These are phyloP conservation scores for Salix suchowensis DNA, from an alignment of 345 rosid genomes.

Conservation along the genomic window DNA sequence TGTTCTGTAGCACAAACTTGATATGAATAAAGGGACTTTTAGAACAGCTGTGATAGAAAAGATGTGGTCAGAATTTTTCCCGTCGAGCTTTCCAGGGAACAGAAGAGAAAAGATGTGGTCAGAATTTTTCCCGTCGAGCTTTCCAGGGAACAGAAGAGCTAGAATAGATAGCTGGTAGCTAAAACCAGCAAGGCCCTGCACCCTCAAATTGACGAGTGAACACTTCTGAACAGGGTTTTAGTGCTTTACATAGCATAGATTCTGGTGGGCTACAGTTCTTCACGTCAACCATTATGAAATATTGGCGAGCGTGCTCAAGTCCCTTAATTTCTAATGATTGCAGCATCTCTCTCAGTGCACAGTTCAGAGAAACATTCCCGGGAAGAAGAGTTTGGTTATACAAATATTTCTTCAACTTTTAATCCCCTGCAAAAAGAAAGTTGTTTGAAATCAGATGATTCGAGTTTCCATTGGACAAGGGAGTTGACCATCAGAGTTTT, in stretches of 20 bases:
- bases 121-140: constrained; percentile 8
- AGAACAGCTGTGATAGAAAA: constrained; percentile 14
- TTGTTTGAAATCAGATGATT: not conserved
- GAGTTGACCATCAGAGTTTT: constrained; percentile 21
- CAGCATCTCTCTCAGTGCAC: constrained; percentile 21
- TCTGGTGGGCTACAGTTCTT: not conserved
- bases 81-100: constrained; percentile 7
- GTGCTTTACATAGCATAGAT: constrained; percentile 7
- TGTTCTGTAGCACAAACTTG: constrained; percentile 1
- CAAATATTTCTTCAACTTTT: not conserved
- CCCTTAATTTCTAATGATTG: constrained; percentile 20
- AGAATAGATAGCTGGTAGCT: not conserved
- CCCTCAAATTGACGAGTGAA: constrained; percentile 2
- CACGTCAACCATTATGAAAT: not conserved
- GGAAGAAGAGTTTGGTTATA: not conserved
- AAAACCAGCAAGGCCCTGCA: constrained; percentile 5
- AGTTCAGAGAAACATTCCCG: constrained; percentile 2
- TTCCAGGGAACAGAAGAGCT: constrained; percentile 1
- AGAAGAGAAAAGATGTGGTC: constrained; percentile 26
- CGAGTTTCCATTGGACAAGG: constrained; percentile 4
- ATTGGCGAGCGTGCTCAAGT: not conserved
- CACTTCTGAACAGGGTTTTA: not conserved
- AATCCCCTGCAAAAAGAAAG: constrained; percentile 5
- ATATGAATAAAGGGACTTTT: constrained; percentile 6
- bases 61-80: constrained; percentile 23